Percentiles rank a stretch among this genome's conserved stretches.
Conservation (phyloP, 176 grass and related monocot species). For the Oryza brachyantha region DNA sequence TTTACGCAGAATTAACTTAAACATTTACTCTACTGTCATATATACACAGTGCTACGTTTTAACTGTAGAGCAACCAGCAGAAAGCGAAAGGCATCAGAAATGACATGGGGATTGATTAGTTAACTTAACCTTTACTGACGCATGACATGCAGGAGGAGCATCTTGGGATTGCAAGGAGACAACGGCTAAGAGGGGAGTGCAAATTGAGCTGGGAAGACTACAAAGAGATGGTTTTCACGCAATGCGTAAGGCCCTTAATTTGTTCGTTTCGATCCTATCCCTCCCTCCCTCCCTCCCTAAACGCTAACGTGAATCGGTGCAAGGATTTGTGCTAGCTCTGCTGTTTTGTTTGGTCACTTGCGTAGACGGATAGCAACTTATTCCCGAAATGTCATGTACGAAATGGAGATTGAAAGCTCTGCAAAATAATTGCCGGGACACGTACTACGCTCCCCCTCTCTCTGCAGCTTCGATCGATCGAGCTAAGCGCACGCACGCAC, state of each 20-base stretch:
- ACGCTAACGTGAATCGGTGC: constrained; percentile 17
- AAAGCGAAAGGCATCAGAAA: constrained; percentile 22
- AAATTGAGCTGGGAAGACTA: constrained; percentile 95
- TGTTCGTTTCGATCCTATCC: constrained; percentile 28
- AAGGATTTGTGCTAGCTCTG: constrained; percentile 11
- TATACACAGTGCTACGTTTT: not conserved
- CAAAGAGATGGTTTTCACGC: constrained; percentile 98
- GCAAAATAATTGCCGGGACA: constrained; percentile 28
- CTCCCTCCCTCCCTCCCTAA: not conserved
- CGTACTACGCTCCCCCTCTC: not conserved
- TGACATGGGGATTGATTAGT: not conserved
- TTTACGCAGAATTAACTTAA: not conserved
- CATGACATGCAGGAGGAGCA: constrained; percentile 68
- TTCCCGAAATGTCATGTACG: constrained; percentile 32
- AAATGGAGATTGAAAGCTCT: constrained; percentile 12
- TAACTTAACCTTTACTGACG: constrained; percentile 24
- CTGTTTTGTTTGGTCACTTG: constrained; percentile 30
- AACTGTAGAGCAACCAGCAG: not conserved
- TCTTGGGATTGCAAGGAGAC: constrained; percentile 56
- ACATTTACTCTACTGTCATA: not conserved
- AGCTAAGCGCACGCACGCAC: not conserved
- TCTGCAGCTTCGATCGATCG: not conserved
- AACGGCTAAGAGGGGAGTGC: constrained; percentile 43
- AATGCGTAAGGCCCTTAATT: constrained; percentile 63
- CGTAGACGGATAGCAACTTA: constrained; percentile 29